Conservation (phyloP, 2,329 filamentous ascomycete genomes). For the Fusarium aywerte region DNA sequence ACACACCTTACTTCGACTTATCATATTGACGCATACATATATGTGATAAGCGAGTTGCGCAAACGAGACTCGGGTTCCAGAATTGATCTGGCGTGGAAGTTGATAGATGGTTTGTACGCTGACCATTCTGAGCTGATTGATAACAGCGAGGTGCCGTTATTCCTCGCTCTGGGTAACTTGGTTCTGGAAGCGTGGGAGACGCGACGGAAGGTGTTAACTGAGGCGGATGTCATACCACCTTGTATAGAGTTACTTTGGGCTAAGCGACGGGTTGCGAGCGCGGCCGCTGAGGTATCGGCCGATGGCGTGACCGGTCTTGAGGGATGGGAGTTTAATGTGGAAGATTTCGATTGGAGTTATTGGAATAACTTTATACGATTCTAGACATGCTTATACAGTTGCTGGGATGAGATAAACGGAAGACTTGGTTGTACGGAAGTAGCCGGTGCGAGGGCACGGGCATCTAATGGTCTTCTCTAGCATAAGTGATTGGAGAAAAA, state of each 20-base stretch:
- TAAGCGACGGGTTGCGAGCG: not conserved
- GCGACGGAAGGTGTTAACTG: constrained; percentile 6
- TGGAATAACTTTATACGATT: constrained; percentile 39
- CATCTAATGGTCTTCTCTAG: too few species aligned
- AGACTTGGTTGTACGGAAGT: rapidly evolving
- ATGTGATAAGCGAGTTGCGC: constrained; percentile 48
- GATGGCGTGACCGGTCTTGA: not conserved
- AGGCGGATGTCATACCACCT: not conserved
- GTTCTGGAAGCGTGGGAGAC: constrained; percentile 42
- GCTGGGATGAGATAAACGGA: rapidly evolving
- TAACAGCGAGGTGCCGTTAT: constrained; percentile 5
- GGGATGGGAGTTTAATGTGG: constrained; percentile 4
- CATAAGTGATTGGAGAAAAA: not conserved
- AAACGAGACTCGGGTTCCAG: constrained; percentile 21
- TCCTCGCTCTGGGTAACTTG: constrained; percentile 23
- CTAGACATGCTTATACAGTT: not conserved
- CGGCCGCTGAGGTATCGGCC: not conserved
- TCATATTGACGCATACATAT: constrained; percentile 49
- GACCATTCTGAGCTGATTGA: constrained; percentile 37
- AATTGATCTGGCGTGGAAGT: constrained; percentile 44
- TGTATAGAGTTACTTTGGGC: constrained; percentile 26
- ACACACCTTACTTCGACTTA: constrained; percentile 44
- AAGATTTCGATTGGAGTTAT: constrained; percentile 33
- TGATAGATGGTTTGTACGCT: constrained; percentile 42
- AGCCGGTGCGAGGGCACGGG: not conserved